Evolutionary conservation across 495 filamentous ascomycete genomes (phyloP), one percentile per base, ranked within the genome.

Genomic region (Evansstolkia leycettana): DNA sequence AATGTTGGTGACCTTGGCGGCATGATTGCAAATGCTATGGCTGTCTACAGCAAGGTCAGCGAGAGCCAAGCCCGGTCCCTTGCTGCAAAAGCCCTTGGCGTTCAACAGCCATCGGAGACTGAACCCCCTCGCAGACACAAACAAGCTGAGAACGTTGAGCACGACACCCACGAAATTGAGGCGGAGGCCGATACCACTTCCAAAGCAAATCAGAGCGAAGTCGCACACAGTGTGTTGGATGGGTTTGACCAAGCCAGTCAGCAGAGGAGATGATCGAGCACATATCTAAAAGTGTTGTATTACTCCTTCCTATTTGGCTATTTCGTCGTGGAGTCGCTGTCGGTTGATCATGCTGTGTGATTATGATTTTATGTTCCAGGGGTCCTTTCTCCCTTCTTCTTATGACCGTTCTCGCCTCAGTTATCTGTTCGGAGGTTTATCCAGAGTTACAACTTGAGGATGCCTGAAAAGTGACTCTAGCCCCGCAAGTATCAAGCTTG

Each of bases 1-100:
- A 95, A 98, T 56, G 82, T 96, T 24, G 90, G 92, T n/a, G 90
- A 98, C 55, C 81, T 98, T 35, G 81, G 84, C 15, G 78, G 85
- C 19, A 94, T 98, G 92, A 95, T 98, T 62, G 85, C 92, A 17
- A 92, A 81, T 23, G 90, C 87, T 4, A 79, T 98, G 72, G 80
- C 84, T 18, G 86, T 98, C 18, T 98, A 94, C 58, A 86, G 90
- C 19, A 94, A 93, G 54, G 83, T 98, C 29, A 86, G 74, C 41
- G 74, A 88, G 38, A 72, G 75, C n/a, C 92, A 95, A 65, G 73
- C 75, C 25, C 78, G 73, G 52, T 62, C 61, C 7, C 62, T 80
- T 52, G 78, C 80, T 2, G 73, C 72, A 38, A 71, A 64, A 46
- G 32, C 60, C 9, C 47, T 67, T 23, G 57, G 57, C 11, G 54